Evolutionary conservation across 1,139 yeast genomes (phyloP).

Genomic region (Zygotorulaspora mrakii): DNA sequence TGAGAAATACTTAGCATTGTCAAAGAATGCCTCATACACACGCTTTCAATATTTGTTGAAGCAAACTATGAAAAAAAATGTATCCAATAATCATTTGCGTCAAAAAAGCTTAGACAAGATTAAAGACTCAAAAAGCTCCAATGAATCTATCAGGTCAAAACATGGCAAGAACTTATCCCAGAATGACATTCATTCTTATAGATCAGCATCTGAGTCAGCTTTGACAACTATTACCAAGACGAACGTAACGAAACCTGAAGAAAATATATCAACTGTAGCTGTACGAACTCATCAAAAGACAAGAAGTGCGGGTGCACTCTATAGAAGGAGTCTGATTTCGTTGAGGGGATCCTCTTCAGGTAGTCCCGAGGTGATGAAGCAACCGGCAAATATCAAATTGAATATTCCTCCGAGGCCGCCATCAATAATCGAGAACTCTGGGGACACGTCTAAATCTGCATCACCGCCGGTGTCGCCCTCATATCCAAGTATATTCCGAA

Average conservation of each 20-base stretch:
- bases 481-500: constrained; percentile 50
- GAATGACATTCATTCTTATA: constrained; percentile 16
- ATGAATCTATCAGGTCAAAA: constrained; percentile 27
- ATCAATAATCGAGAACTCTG: constrained; percentile 47
- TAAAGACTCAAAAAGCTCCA: constrained; percentile 26
- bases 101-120: constrained; percentile 22
- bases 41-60: constrained; percentile 54
- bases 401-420: constrained; percentile 48
- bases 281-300: constrained; percentile 31
- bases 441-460: constrained; percentile 42
- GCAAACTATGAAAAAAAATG: constrained; percentile 44
- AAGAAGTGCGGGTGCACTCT: constrained; percentile 34
- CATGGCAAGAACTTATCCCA: constrained; percentile 11
- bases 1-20: constrained; percentile 47
- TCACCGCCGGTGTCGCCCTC: constrained; percentile 39
- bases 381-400: constrained; percentile 25
- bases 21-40: constrained; percentile 48
- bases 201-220: constrained; percentile 31
- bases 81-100: constrained; percentile 29
- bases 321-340: constrained; percentile 37
- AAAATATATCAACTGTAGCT: constrained; percentile 10
- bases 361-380: constrained; percentile 16
- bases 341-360: constrained; percentile 34
- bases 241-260: constrained; percentile 11
- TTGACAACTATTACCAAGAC: constrained; percentile 10